Evolutionary conservation across 768 basidiomycete species (phyloP), one percentile per base, ranked within the genome.

Genomic region (Neoboletus subvelutipes): DNA sequence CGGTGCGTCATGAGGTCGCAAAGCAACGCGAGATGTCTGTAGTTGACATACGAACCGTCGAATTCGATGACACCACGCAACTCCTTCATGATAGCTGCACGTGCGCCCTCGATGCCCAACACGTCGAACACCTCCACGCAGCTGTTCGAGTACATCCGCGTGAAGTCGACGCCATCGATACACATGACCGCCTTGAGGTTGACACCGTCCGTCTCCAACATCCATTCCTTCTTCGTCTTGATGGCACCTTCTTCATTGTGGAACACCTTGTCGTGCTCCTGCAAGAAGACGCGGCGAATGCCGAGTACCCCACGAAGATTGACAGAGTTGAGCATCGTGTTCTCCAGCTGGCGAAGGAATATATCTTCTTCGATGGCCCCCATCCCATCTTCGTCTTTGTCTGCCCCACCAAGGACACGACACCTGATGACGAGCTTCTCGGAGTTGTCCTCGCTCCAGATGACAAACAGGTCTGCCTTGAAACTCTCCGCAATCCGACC

Each of bases 21-120:
- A 28, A 99, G 83, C n/a, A 99, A 79, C 2, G 94, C 92, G 48
- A 98, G 81, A 74, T 99, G 97, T 53, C 97, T 86, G 74, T 95
- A 98, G 75, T 99, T 98, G 80, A 99, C 97, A 67, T 98, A 97
- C 18, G 96, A 98, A 80, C 96, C 96, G 68, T 98, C 96, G 77
- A 98, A 98, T 75, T 98, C 95, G 75, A 99, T 97, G 70, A 98
- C 97, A 55, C 86, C 83, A 60, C 96, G 88, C 45, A 99, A 75
- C 72, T 99, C 97, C 76, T 82, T 92, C 82, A 97, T 86, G 65
- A 99, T 88, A 9, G 95, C 93, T 17, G 87, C 93, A 7, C 96
- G 87, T 17, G 95, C 94, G 20, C 94, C 97, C 73, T 99, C 97
- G 67, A 99, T 97, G 62, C 97, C 97, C 52, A 98, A 81, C 24